Evolutionary conservation across 257 asterid species (phyloP), one percentile per base, ranked within the genome.

Genomic region (Solanum piurae): DNA sequence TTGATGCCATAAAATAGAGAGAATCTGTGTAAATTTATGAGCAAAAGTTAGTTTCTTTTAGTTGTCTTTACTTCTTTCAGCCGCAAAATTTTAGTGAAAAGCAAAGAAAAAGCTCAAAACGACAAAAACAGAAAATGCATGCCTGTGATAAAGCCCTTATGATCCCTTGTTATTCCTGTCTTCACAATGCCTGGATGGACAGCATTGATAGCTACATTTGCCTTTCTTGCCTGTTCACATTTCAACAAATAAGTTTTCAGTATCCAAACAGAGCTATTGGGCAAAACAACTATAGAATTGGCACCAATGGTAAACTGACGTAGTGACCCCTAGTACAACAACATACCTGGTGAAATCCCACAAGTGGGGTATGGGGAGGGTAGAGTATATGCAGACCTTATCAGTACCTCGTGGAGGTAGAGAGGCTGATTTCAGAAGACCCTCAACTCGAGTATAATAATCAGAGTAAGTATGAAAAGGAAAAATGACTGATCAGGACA

Each of bases 131-230:
- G 12, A 29, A 38, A 74, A 12, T 76, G 89, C 95, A 93, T 96
- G 94, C 98, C 99, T 96, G 99, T 93, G 89, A 96, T 91, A 92
- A 96, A 93, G 91, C 98, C 98, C 92, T 93, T 96, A 91, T 95
- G 95, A 84, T 96, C 98, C 87, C 99, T 93, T 92, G 91, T 93
- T 83, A 96, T 96, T 76, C 96, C 99, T 68, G 99, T 96, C 93
- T 96, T 96, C 77, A 95, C 98, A 46, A 96, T 92, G 20, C 99
- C 98, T 84, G 99, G 99, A 86, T 96, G 98, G 58, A 95, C 98
- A 44, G 98, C 96, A 89, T 95, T 96, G 94, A 94, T 94, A 18
- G 94, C 94, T 89, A 96, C 96, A 89, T 95, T 94, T 93, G 98
- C 98, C 69, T 91, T 91, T 88, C 91, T 92, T 89, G 92, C 98